Evolutionary conservation across 768 basidiomycete species (phyloP), one percentile per base, ranked within the genome.

Genomic region (Russula foetens): DNA sequence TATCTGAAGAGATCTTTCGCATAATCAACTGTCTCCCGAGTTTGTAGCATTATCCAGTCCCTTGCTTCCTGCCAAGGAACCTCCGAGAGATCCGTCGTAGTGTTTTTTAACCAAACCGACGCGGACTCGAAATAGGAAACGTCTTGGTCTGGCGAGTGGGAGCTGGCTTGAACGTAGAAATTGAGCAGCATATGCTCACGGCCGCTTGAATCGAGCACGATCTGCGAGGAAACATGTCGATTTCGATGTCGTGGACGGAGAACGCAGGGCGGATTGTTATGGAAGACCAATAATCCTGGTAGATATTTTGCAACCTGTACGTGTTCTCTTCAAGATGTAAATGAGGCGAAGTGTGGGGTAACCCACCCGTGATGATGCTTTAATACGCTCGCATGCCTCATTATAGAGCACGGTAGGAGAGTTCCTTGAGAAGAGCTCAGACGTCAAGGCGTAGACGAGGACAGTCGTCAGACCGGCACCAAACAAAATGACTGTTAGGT

Each of bases 361-460:
- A 69, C 76, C 44, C 62, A 83, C 81, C 68, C 71, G 72, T 21
- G 73, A 69, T 3, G 81, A 83, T 0, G 69, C 69, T 60, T 78
- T 76, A 57, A 83, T 79, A 54, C 73, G 74, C 31, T 80, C 73
- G 67, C 82, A 83, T 26, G 81, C 78, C 41, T 81, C 77, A 44
- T 81, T 81, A 68, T 91, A 90, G 33, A 93, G 73, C 28, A 90
- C 88, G 4, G 90, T 90, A 6, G 91, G 88, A 28, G 90, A 92
- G 70, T 93, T 93, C 70, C 81, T 84, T n/a, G 91, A 90, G 71
- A 92, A 90, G 7, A 92, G 75, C 68, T 93, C 91, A 7, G 90
- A 86, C 17, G 86, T 85, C 33, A 92, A 77, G 23, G 88, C 88
- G 69, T 92, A 93, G 26, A 84, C 73, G 38, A 93, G 79, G 41